These are phyloP conservation scores for Bolboschoenus planiculmis DNA, from an alignment of 176 grass and related monocot species.

Conservation along the genomic window DNA sequence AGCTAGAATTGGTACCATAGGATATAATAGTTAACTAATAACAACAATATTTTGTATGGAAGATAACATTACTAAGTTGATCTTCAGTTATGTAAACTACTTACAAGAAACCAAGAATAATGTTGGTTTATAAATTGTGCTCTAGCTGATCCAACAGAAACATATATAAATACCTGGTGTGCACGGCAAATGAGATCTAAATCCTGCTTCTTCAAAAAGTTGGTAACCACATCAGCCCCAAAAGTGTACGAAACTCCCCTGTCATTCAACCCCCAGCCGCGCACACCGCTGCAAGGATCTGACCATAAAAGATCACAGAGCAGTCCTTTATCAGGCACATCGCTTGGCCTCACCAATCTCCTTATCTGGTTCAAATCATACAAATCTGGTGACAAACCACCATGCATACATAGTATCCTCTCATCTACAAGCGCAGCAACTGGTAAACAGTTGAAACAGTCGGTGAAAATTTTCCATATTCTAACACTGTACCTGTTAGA, in stretches of 20 bases:
- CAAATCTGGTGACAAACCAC: slow-evolving; percentile 56
- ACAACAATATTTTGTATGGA: not conserved
- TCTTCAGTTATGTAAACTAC: not conserved
- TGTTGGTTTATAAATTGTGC: not conserved
- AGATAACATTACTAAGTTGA: not conserved
- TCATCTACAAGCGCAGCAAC: slow-evolving; percentile 43
- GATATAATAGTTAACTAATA: too few species aligned
- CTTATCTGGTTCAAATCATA: slow-evolving; percentile 35
- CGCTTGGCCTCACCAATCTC: slow-evolving; percentile 21
- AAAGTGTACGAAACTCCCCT: slow-evolving; percentile 52
- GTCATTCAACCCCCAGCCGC: slow-evolving; percentile 44
- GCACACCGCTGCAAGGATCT: slow-evolving; percentile 18
- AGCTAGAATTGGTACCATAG: too few species aligned
- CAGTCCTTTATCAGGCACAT: slow-evolving; percentile 46
- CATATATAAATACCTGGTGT: slow-evolving; percentile 31
- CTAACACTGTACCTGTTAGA: slow-evolving; percentile 38
- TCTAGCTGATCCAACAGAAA: not conserved
- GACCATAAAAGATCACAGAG: slow-evolving; percentile 73
- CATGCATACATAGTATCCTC: slow-evolving; percentile 55
- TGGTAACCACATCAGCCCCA: slow-evolving; percentile 38
- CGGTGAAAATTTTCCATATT: slow-evolving; percentile 45
- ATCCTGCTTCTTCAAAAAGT: slow-evolving; percentile 39
- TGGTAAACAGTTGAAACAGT: slow-evolving; percentile 66
- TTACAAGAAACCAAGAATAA: not conserved
- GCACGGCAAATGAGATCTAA: slow-evolving; percentile 61